Conservation (phyloP, 805 yeast genomes). For the Candida coquimbonensis region DNA sequence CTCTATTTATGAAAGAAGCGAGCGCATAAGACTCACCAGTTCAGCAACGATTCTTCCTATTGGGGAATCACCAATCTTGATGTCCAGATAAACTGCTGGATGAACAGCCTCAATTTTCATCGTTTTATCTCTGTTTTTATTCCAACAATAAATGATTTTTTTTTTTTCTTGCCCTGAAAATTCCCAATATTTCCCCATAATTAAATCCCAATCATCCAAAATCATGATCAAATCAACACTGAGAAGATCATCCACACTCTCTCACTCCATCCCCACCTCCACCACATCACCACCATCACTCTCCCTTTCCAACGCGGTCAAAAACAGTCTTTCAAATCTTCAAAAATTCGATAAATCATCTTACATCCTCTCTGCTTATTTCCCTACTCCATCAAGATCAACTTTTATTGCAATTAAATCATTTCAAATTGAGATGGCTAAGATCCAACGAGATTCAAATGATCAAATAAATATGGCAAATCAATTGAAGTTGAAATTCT, state of each 20-base stretch:
- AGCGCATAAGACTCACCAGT: conserved; percentile 22
- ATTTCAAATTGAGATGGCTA: conserved; percentile 57
- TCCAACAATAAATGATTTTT: neutral
- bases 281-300: too few species aligned
- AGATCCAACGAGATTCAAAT: conserved; percentile 25
- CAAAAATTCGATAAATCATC: conserved; percentile 54
- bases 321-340: conserved; percentile 18
- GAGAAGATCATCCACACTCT: too few species aligned
- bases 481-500: conserved; percentile 58
- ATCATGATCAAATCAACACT: neutral
- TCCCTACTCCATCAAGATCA: conserved; percentile 58
- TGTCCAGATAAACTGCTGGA: conserved; percentile 40
- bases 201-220: neutral
- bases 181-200: neutral
- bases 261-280: too few species aligned
- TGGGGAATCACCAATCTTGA: conserved; percentile 33
- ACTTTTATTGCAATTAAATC: conserved; percentile 58
- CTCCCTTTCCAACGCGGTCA: neutral
- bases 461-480: neutral
- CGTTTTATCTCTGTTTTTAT: neutral
- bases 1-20: too few species aligned
- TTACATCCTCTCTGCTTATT: conserved; percentile 56
- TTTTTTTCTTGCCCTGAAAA: neutral
- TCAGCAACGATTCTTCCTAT: conserved; percentile 60
- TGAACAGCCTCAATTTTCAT: conserved; percentile 10